Percentiles rank a stretch among this genome's conserved stretches.
phyloP scores from a whole-genome alignment of 1,284 basidiomycete species.

The Irpex sp. region DNA sequence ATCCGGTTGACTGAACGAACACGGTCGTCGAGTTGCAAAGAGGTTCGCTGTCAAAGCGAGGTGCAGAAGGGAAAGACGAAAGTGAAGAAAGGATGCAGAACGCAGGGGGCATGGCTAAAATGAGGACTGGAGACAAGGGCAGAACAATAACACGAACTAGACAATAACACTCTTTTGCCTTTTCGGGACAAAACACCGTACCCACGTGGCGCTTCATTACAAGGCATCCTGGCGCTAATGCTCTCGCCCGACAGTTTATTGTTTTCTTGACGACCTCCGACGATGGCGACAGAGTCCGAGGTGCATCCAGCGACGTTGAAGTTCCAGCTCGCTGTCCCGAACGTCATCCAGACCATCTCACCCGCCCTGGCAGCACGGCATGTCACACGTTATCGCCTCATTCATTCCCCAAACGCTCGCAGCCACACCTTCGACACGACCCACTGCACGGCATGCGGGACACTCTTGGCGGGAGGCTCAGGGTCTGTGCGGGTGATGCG shows the following conservation, averaged over 20 bases:
- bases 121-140: constrained; percentile 10
- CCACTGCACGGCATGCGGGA: constrained; percentile 52
- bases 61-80: constrained; percentile 9
- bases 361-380: constrained; percentile 60
- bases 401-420: constrained; percentile 25
- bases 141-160: constrained; percentile 19
- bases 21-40: constrained; percentile 4
- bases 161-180: constrained; percentile 18
- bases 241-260: not conserved
- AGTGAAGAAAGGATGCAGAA: constrained; percentile 10
- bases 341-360: constrained; percentile 43
- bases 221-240: constrained; percentile 2
- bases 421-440: constrained; percentile 21
- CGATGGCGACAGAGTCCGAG: not conserved
- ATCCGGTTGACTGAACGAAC: not conserved
- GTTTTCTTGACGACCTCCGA: not conserved
- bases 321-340: constrained; percentile 47
- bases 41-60: constrained; percentile 13
- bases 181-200: constrained; percentile 16
- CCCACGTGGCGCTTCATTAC: constrained; percentile 4
- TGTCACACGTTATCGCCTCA: constrained; percentile 33
- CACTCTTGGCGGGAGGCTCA: constrained; percentile 33
- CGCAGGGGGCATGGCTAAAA: constrained; percentile 9
- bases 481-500: constrained; percentile 23
- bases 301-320: not conserved